phyloP scores from a whole-genome alignment of 2,329 filamentous ascomycete genomes.

The Plenodomus tracheiphilus region DNA sequence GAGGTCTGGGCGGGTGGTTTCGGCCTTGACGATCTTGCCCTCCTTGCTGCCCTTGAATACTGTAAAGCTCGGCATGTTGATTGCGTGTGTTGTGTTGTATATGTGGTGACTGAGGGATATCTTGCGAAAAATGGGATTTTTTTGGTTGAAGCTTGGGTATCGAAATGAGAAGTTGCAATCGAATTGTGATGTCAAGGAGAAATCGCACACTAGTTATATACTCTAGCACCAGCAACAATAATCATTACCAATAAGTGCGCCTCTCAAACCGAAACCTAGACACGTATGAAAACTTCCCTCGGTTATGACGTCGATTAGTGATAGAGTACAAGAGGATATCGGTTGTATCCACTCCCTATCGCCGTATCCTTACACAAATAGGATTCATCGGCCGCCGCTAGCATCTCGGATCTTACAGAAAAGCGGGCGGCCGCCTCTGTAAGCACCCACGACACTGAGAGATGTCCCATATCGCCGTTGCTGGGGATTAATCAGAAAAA shows the following conservation, averaged over 20 bases:
- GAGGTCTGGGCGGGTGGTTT: conserved; percentile 51
- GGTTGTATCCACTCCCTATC: neutral
- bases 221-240: neutral
- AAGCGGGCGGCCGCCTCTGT: neutral
- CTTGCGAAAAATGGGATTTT: neutral
- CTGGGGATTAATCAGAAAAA: neutral
- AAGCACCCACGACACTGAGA: neutral
- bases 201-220: neutral
- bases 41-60: conserved; percentile 66
- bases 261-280: neutral
- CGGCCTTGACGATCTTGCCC: conserved; percentile 58
- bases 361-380: neutral
- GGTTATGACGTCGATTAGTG: neutral
- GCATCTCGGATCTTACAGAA: neutral
- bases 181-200: neutral
- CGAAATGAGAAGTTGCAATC: neutral
- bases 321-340: neutral
- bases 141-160: neutral
- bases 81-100: neutral
- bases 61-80: conserved; percentile 55
- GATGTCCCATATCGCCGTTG: neutral
- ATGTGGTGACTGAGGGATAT: neutral
- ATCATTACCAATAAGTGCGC: neutral
- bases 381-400: neutral
- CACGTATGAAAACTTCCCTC: neutral